phyloP scores from a whole-genome alignment of 2,329 filamentous ascomycete genomes.

The Whalleya microplaca region DNA sequence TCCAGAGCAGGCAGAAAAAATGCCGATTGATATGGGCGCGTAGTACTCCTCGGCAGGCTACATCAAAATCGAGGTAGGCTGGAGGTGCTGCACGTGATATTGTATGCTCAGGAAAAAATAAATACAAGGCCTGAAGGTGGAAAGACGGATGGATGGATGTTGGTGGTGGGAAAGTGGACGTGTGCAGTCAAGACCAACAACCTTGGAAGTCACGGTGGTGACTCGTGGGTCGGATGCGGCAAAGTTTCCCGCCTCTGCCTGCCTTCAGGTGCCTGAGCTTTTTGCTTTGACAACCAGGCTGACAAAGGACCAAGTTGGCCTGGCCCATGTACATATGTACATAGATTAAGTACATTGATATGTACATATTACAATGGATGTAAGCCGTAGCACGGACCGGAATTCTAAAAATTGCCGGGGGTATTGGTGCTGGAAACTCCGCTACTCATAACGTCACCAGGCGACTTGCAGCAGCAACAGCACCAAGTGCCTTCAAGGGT shows the following conservation, averaged over 20 bases:
- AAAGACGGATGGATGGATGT: conserved; percentile 7
- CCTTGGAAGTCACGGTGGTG: neutral
- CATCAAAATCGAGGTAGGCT: too few species aligned
- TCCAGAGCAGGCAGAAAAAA: neutral
- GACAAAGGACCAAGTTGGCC: too few species aligned
- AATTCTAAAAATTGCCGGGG: neutral
- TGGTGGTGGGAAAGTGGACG: conserved; percentile 13
- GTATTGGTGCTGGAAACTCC: neutral
- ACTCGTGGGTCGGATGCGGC: conserved; percentile 17
- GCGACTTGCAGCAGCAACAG: conserved; percentile 2
- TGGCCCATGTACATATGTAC: too few species aligned
- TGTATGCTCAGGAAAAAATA: too few species aligned
- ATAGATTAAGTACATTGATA: too few species aligned
- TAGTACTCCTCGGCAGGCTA: neutral
- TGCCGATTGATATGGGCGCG: conserved; percentile 3
- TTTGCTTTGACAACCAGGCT: too few species aligned
- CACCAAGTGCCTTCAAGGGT: conserved; percentile 3
- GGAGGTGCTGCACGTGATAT: neutral
- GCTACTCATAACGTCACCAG: conserved; percentile 23
- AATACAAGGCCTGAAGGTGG: conserved; percentile 7
- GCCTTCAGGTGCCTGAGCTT: neutral
- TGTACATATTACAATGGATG: too few species aligned
- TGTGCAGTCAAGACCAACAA: conserved; percentile 11
- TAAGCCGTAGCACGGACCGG: too few species aligned
- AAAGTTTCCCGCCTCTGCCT: neutral